Evolutionary conservation across 768 basidiomycete species (phyloP).

Genomic region (Pisolithus sp.): DNA sequence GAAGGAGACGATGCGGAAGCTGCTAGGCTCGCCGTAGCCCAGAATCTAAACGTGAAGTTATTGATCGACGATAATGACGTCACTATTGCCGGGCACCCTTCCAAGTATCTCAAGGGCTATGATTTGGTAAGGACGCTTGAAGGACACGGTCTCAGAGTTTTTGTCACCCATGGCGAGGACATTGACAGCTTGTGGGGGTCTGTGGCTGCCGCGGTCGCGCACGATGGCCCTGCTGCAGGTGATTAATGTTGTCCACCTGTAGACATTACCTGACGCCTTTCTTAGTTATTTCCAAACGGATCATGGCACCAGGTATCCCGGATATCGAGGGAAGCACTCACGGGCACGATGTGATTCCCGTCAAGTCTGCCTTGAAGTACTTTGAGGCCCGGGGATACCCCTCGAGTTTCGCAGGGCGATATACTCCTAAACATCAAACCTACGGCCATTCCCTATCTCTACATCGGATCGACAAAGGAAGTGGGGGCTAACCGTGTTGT

Average conservation of each 20-base stretch:
- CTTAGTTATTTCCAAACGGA: constrained; percentile 62
- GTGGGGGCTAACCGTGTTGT: constrained; percentile 73
- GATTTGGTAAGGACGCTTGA: constrained; percentile 62
- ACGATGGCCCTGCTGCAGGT: constrained; percentile 79
- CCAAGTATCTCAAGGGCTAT: constrained; percentile 78
- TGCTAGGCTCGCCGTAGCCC: constrained; percentile 79
- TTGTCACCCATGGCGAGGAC: constrained; percentile 72
- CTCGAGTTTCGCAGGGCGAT: constrained; percentile 35
- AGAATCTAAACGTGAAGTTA: constrained; percentile 77
- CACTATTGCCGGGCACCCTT: constrained; percentile 88
- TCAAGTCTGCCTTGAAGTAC: constrained; percentile 74
- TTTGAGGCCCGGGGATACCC: constrained; percentile 57
- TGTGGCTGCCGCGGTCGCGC: constrained; percentile 45
- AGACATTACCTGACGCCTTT: neutral
- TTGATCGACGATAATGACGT: constrained; percentile 89
- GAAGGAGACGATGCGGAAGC: constrained; percentile 91
- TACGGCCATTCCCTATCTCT: constrained; percentile 46
- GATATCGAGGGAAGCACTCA: constrained; percentile 76
- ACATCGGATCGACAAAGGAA: constrained; percentile 67
- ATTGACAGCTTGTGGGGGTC: constrained; percentile 72
- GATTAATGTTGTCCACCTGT: constrained; percentile 11
- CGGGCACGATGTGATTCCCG: constrained; percentile 81
- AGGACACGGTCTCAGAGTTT: constrained; percentile 78
- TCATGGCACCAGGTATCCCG: constrained; percentile 62
- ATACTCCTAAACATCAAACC: constrained; percentile 67